phyloP scores from a whole-genome alignment of 306 rosid species.

The Rosa chinensis region DNA sequence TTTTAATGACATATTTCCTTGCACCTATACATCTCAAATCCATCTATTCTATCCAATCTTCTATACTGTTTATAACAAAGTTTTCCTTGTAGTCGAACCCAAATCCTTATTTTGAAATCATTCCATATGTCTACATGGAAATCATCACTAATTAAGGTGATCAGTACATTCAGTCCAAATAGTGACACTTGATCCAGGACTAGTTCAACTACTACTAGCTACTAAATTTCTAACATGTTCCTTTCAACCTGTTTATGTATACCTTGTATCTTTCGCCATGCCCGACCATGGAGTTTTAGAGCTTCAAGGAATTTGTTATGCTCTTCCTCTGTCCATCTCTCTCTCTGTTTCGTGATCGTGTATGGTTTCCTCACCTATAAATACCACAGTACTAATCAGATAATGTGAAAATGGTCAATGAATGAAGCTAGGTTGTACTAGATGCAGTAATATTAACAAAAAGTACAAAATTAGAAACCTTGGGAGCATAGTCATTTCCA shows the following conservation, averaged over 20 bases:
- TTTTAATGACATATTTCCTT: neutral
- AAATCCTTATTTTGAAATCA: neutral
- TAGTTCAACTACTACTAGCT: neutral
- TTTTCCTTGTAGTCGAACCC: neutral
- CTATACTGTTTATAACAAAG: neutral
- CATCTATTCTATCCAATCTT: neutral
- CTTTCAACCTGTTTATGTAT: neutral
- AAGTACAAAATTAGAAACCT: slow-evolving; percentile 5
- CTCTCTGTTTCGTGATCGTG: slow-evolving; percentile 82
- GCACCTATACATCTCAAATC: neutral
- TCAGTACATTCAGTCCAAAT: too few relatives aligned
- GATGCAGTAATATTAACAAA: neutral
- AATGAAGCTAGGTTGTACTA: neutral
- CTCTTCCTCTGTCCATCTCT: slow-evolving; percentile 89
- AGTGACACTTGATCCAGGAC: neutral
- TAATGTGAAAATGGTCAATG: neutral
- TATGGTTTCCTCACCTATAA: slow-evolving; percentile 75
- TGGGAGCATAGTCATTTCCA: slow-evolving; percentile 50
- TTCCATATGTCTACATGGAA: neutral
- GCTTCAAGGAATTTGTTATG: slow-evolving; percentile 83
- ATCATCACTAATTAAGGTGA: neutral
- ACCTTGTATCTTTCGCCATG: slow-evolving; percentile 90
- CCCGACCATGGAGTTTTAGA: slow-evolving; percentile 71
- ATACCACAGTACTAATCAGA: neutral
- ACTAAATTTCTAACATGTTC: neutral